These are phyloP conservation scores for Piper longum DNA, from an alignment of 164 flowering plant genomes.

Conservation along the genomic window DNA sequence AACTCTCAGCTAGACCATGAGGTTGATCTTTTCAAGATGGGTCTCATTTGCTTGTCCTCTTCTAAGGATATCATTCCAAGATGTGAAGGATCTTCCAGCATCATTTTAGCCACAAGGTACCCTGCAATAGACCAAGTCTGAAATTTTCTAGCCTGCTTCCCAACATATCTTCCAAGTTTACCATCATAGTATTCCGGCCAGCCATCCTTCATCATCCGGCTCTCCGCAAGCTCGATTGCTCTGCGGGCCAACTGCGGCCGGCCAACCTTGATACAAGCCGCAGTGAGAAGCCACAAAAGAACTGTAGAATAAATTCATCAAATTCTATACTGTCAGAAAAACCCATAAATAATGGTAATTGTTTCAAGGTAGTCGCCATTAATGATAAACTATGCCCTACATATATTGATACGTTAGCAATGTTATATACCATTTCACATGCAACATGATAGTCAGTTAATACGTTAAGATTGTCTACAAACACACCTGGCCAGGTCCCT, in stretches of 20 bases:
- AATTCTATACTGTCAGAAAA: too few species aligned
- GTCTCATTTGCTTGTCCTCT: slow-evolving; percentile 12
- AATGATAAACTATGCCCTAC: too few species aligned
- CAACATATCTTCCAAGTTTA: slow-evolving; percentile 18
- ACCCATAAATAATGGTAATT: too few species aligned
- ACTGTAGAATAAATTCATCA: slow-evolving; percentile 7
- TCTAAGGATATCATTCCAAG: slow-evolving; percentile 17
- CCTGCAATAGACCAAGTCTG: slow-evolving; percentile 33
- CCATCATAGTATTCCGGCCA: slow-evolving; percentile 13
- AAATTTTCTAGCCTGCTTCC: slow-evolving; percentile 26
- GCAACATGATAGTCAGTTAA: too few species aligned
- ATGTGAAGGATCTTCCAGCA: slow-evolving; percentile 29
- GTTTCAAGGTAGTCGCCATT: too few species aligned
- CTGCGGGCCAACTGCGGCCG: slow-evolving; percentile 22
- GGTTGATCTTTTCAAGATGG: slow-evolving; percentile 18
- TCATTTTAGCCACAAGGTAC: slow-evolving; percentile 25
- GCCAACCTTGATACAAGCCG: slow-evolving; percentile 25
- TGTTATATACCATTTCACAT: too few species aligned
- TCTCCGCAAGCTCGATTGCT: slow-evolving; percentile 21
- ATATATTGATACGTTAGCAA: too few species aligned
- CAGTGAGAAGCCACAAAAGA: slow-evolving; percentile 22
- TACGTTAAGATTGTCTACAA: too few species aligned
- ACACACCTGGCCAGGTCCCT: slow-evolving; percentile 27
- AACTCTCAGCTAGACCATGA: slow-evolving; percentile 19
- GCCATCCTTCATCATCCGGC: slow-evolving; percentile 14